Percentiles rank a stretch among this genome's conserved stretches.
Conservation (phyloP, 2,329 filamentous ascomycete genomes). For the Ophiognomonia clavigignenti-juglandacearum region DNA sequence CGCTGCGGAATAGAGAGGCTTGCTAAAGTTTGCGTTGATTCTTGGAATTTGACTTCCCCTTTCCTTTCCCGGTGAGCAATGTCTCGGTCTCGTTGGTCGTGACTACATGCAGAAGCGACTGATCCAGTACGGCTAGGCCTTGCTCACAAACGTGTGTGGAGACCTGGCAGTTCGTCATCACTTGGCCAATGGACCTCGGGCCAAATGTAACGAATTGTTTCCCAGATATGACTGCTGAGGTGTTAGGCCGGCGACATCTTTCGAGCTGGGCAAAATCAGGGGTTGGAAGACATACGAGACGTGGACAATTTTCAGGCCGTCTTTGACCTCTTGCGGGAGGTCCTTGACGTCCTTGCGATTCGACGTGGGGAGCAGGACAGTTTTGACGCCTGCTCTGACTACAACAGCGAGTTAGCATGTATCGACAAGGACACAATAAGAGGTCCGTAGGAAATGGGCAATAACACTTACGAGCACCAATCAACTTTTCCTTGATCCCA, state of each 20-base stretch:
- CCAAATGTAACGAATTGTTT: slow-evolving; percentile 88
- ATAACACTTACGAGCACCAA: slow-evolving; percentile 58
- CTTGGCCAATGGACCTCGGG: slow-evolving; percentile 83
- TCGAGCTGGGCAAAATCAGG: slow-evolving; percentile 13
- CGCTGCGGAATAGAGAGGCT: no score
- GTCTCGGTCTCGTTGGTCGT: slow-evolving; percentile 12
- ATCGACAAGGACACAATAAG: no score
- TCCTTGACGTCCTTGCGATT: slow-evolving; percentile 93
- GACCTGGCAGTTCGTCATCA: slow-evolving; percentile 55
- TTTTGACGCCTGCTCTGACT: slow-evolving; percentile 86
- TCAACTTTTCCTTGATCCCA: slow-evolving; percentile 98
- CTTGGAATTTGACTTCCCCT: no score
- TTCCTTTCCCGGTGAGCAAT: slow-evolving; percentile 14
- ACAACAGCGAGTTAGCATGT: no score
- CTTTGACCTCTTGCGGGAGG: slow-evolving; percentile 81
- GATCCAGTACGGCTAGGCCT: not conserved
- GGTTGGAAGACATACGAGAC: slow-evolving; percentile 61
- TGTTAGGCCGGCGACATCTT: slow-evolving; percentile 20
- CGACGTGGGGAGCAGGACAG: slow-evolving; percentile 78
- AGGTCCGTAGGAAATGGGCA: no score
- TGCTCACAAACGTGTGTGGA: slow-evolving; percentile 73
- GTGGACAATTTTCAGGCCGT: slow-evolving; percentile 82
- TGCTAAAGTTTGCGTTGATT: no score
- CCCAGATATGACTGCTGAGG: slow-evolving; percentile 75
- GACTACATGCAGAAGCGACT: slow-evolving; percentile 7